Percentiles rank a stretch among this genome's conserved stretches.
Conservation (phyloP, 805 yeast genomes). For the Ogataea saltuana region DNA sequence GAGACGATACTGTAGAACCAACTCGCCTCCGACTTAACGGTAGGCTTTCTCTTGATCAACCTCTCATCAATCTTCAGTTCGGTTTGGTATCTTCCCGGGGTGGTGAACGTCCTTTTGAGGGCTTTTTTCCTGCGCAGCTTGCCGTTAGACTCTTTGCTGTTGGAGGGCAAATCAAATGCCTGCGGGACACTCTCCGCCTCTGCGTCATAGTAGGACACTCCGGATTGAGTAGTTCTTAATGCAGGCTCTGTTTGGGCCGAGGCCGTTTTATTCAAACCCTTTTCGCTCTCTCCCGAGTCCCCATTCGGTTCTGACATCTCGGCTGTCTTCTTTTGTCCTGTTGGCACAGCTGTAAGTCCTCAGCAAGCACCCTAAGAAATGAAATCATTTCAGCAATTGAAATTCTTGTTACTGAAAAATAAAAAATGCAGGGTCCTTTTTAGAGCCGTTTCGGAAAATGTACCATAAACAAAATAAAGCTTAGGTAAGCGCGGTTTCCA, state of each 20-base stretch:
- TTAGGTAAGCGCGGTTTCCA: too few species aligned
- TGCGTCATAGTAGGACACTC: not conserved
- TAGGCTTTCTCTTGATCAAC: slow-evolving; percentile 13
- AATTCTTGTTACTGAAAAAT: not conserved
- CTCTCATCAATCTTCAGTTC: slow-evolving; percentile 17
- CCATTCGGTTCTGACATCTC: not conserved
- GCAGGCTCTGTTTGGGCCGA: slow-evolving; percentile 8
- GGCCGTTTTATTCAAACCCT: not conserved
- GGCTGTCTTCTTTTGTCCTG: too few species aligned
- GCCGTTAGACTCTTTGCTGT: not conserved
- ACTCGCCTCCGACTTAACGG: slow-evolving; percentile 17
- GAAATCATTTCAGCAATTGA: too few species aligned
- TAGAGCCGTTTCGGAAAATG: not conserved
- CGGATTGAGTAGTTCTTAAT: not conserved
- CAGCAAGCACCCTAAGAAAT: too few species aligned
- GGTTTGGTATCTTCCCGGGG: slow-evolving; percentile 20
- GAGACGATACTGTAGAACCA: slow-evolving; percentile 17
- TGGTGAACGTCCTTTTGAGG: slow-evolving; percentile 13
- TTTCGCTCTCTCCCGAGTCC: not conserved
- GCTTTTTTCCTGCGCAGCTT: slow-evolving; percentile 3
- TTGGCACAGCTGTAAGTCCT: too few species aligned
- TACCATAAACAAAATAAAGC: too few species aligned
- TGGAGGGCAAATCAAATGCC: slow-evolving; percentile 1
- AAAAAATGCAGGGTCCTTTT: slow-evolving; percentile 1
- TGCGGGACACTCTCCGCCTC: slow-evolving; percentile 1